These are phyloP conservation scores for Sideroxylon spinosum DNA, from an alignment of 179 eudicot species.

Conservation along the genomic window DNA sequence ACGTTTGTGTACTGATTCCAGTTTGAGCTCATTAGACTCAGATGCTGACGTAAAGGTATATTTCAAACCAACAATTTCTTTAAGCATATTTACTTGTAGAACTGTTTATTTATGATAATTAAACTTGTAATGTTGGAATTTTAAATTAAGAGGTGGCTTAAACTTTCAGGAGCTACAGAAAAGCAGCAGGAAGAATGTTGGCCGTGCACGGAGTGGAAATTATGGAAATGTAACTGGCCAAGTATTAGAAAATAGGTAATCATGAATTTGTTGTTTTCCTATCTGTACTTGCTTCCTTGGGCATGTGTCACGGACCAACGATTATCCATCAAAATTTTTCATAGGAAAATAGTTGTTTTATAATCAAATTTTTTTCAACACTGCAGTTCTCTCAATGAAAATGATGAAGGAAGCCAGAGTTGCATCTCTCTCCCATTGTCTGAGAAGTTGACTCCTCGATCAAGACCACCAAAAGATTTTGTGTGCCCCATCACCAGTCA, in stretches of 20 bases:
- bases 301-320: background rate
- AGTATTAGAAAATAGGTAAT: slow-evolving; percentile 32
- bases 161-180: slow-evolving; percentile 28
- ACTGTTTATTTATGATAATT: background rate
- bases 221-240: slow-evolving; percentile 18
- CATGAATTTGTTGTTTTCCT: background rate
- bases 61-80: background rate
- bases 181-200: slow-evolving; percentile 19
- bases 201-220: slow-evolving; percentile 10
- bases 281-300: background rate
- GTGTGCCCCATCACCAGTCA: slow-evolving; percentile 56
- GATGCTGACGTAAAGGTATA: slow-evolving; percentile 36
- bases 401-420: slow-evolving; percentile 36
- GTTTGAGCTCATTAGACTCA: slow-evolving; percentile 32
- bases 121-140: background rate
- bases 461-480: slow-evolving; percentile 58
- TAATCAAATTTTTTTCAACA: slow-evolving; percentile 2
- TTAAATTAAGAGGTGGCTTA: slow-evolving; percentile 15
- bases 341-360: too few relatives aligned
- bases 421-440: slow-evolving; percentile 31
- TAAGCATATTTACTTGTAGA: background rate
- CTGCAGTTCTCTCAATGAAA: slow-evolving; percentile 27
- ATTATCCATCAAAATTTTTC: too few relatives aligned
- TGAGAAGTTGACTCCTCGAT: slow-evolving; percentile 31
- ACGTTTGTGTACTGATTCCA: slow-evolving; percentile 14